Conservation (phyloP, 805 yeast species). For the Grigorovia transvaalensis region DNA sequence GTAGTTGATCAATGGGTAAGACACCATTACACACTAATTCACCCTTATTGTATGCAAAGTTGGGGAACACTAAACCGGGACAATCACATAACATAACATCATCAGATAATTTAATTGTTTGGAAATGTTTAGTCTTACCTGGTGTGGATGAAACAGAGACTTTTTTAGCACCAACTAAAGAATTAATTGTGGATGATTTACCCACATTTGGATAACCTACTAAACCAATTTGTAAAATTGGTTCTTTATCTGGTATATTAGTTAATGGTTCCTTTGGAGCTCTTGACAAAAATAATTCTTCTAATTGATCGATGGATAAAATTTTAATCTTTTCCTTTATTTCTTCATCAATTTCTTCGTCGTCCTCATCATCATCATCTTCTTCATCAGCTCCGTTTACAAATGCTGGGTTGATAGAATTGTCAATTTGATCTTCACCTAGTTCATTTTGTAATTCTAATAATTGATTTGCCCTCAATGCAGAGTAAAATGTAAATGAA, state of each 20-base stretch:
- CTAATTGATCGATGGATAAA: slow-evolving; percentile 74
- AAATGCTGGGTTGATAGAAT: slow-evolving; percentile 9
- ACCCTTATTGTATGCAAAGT: slow-evolving; percentile 91
- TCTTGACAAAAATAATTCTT: slow-evolving; percentile 58
- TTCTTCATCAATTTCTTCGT: slow-evolving; percentile 27
- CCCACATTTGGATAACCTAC: slow-evolving; percentile 98
- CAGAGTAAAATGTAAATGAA: slow-evolving; percentile 85
- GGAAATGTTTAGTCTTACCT: slow-evolving; percentile 98
- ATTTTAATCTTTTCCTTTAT: slow-evolving; percentile 49
- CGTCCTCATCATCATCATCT: slow-evolving; percentile 17
- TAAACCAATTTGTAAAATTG: slow-evolving; percentile 76
- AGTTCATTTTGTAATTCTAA: slow-evolving; percentile 49
- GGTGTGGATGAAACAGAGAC: slow-evolving; percentile 99
- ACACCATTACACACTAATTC: slow-evolving; percentile 97
- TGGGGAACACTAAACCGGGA: slow-evolving; percentile 98
- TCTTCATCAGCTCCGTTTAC: slow-evolving; percentile 21
- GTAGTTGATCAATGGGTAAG: slow-evolving; percentile 92
- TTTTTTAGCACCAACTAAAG: slow-evolving; percentile 88
- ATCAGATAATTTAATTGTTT: slow-evolving; percentile 78
- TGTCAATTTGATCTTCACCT: slow-evolving; percentile 19
- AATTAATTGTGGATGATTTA: slow-evolving; percentile 95
- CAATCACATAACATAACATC: slow-evolving; percentile 89
- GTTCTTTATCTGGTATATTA: slow-evolving; percentile 45
- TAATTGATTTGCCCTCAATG: slow-evolving; percentile 69
- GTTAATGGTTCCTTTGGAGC: slow-evolving; percentile 59